These are phyloP conservation scores for Lactarius sp. DNA, from an alignment of 768 basidiomycete species.

Conservation along the genomic window DNA sequence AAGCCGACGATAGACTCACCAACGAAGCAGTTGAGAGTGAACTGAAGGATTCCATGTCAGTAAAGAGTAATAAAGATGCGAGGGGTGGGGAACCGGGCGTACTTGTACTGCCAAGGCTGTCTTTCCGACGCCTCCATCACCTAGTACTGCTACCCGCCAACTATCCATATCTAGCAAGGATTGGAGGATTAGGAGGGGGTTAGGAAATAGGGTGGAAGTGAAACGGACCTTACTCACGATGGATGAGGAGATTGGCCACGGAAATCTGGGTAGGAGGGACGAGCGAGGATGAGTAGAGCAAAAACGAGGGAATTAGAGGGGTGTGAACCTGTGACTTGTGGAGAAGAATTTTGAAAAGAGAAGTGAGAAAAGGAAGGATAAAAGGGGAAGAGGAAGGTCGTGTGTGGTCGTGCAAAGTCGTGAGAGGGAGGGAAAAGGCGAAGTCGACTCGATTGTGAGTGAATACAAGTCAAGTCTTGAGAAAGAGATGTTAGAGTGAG, in stretches of 20 bases:
- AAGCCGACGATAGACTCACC: conserved; percentile 47
- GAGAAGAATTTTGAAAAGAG: conserved; percentile 15
- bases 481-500: background rate
- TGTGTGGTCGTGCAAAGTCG: conserved; percentile 27
- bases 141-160: conserved; percentile 93
- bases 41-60: conserved; percentile 43
- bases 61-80: background rate
- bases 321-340: conserved; percentile 14
- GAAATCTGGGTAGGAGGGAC: conserved; percentile 16
- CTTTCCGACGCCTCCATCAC: conserved; percentile 97
- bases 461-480: background rate
- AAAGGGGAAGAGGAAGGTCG: conserved; percentile 20
- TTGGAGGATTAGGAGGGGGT: conserved; percentile 7
- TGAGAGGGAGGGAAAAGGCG: conserved; percentile 30
- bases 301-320: conserved; percentile 10
- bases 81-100: conserved; percentile 31
- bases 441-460: conserved; percentile 19
- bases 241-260: conserved; percentile 14
- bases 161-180: conserved; percentile 65
- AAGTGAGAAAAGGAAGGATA: conserved; percentile 5
- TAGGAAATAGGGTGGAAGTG: background rate
- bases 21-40: conserved; percentile 94
- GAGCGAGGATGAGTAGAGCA: conserved; percentile 14
- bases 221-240: conserved; percentile 23
- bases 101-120: conserved; percentile 95